Evolutionary conservation across 208 protist genomes (phyloP).

Genomic region (Trichomonas vaginalis): DNA sequence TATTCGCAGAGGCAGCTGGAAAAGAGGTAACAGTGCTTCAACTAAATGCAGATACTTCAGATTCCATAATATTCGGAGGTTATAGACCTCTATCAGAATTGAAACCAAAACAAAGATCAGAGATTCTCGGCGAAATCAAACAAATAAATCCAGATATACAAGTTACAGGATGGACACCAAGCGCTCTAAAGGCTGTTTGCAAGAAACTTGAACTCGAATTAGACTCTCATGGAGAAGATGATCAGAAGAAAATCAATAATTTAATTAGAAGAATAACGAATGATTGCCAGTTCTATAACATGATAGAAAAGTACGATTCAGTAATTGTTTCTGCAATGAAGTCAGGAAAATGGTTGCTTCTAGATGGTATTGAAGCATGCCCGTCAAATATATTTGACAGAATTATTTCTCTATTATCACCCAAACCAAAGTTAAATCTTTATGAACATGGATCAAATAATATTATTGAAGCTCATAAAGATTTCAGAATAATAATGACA

Average conservation of each 20-base stretch:
- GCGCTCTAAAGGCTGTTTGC: background rate
- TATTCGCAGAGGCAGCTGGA: background rate
- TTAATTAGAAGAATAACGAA: background rate
- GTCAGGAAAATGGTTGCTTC: background rate
- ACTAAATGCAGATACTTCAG: background rate
- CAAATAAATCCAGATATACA: background rate
- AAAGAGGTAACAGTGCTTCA: background rate
- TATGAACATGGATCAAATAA: background rate
- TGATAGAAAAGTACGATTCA: background rate
- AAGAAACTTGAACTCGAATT: background rate
- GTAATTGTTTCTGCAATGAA: background rate
- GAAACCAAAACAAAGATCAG: background rate
- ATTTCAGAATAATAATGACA: conserved; percentile 13
- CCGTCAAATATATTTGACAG: background rate
- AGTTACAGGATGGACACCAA: background rate
- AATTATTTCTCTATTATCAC: background rate
- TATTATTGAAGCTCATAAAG: background rate
- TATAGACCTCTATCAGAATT: background rate
- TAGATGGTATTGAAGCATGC: background rate
- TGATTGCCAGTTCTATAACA: background rate
- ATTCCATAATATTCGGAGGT: background rate
- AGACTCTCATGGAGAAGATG: background rate
- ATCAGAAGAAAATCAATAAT: background rate
- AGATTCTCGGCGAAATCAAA: background rate
- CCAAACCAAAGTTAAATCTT: background rate